Evolutionary conservation across 225 moss, liverwort and hornwort species (phyloP).

Genomic region (Antitrichia curtipendula): DNA sequence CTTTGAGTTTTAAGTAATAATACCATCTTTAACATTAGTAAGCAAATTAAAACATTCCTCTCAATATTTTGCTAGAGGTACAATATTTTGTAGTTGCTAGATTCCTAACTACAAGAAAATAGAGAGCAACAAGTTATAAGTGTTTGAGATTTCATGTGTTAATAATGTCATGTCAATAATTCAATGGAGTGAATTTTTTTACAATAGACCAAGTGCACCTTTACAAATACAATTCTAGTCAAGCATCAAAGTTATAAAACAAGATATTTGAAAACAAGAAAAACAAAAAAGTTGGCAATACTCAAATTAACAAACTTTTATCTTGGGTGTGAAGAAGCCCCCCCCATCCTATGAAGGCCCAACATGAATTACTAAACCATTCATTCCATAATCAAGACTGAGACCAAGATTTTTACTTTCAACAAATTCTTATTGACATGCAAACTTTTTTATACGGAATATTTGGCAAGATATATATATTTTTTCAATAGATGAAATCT

Average conservation of each 20-base stretch:
- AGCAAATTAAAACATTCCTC: too few relatives aligned
- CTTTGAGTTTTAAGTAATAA: neutral
- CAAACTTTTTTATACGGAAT: neutral
- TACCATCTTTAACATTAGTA: neutral
- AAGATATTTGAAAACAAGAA: neutral
- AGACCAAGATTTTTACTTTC: neutral
- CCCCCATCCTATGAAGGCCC: rapidly evolving
- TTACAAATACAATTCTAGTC: neutral
- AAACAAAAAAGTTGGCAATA: neutral
- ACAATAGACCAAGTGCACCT: neutral
- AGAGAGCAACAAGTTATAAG: neutral
- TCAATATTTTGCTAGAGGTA: neutral
- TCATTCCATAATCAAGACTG: rapidly evolving
- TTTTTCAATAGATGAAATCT: neutral
- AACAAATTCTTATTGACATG: neutral
- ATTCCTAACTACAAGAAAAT: neutral
- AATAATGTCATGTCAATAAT: neutral
- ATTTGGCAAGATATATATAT: neutral
- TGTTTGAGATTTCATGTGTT: neutral
- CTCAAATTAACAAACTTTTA: neutral
- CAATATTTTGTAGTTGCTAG: rapidly evolving
- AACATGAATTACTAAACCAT: rapidly evolving
- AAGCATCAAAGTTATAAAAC: neutral
- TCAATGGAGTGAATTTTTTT: neutral
- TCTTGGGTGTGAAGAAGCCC: neutral